These are phyloP conservation scores for Saksenaea vasiformis DNA, from an alignment of 371 early-diverging fungal genomes.

Conservation along the genomic window DNA sequence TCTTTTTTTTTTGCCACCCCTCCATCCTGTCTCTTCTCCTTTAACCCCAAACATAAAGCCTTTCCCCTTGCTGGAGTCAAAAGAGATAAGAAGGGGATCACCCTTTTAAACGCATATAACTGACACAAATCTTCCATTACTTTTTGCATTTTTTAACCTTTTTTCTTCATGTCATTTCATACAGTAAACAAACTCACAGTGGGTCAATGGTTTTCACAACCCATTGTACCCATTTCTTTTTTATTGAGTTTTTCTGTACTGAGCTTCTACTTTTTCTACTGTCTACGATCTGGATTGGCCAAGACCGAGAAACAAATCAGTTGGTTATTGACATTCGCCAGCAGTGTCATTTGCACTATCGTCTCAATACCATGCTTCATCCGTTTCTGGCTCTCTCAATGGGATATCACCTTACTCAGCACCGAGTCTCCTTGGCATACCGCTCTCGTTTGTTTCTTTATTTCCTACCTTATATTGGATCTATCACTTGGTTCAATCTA, in stretches of 20 bases:
- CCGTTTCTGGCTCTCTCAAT: slow-evolving; percentile 22
- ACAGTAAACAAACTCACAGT: slow-evolving; percentile 14
- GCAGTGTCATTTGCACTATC: slow-evolving; percentile 28
- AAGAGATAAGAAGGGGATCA: neutral
- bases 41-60: neutral
- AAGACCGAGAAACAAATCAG: slow-evolving; percentile 32
- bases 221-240: slow-evolving; percentile 24
- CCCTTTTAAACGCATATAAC: neutral
- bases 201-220: slow-evolving; percentile 23
- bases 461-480: slow-evolving; percentile 42
- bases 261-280: slow-evolving; percentile 22
- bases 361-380: slow-evolving; percentile 24
- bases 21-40: slow-evolving; percentile 5
- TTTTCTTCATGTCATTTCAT: neutral
- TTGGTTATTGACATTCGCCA: slow-evolving; percentile 33
- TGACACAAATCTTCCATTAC: neutral
- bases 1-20: neutral
- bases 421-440: slow-evolving; percentile 18
- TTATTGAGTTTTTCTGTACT: slow-evolving; percentile 13
- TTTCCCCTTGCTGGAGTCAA: neutral
- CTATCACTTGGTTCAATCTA: slow-evolving; percentile 40
- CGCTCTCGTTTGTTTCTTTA: slow-evolving; percentile 28
- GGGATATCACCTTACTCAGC: slow-evolving; percentile 22
- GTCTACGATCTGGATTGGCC: slow-evolving; percentile 20
- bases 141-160: neutral